Evolutionary conservation across 2,329 filamentous ascomycete species (phyloP).

Genomic region (Pestalotiopsis sp.): DNA sequence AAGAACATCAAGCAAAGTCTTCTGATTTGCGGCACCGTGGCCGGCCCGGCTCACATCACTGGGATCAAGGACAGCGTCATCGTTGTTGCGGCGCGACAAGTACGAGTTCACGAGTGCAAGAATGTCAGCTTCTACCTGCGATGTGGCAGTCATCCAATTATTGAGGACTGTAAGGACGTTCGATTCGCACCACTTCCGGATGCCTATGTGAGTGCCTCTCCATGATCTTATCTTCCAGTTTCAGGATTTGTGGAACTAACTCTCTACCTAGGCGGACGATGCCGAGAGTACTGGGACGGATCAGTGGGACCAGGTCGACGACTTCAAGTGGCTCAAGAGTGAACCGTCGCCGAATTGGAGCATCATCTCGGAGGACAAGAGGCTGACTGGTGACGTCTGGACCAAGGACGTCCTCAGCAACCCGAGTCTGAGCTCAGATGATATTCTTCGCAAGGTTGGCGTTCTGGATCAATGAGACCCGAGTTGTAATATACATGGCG

Average conservation of each 20-base stretch:
- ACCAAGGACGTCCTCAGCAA: constrained; percentile 64
- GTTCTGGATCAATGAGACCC: constrained; percentile 24
- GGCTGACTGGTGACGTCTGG: constrained; percentile 67
- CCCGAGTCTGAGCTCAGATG: constrained; percentile 60
- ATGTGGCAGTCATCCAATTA: constrained; percentile 83
- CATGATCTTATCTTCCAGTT: not conserved
- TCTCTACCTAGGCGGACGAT: constrained; percentile 17
- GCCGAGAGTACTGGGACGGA: constrained; percentile 48
- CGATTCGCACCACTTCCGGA: constrained; percentile 76
- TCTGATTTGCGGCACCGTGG: constrained; percentile 75
- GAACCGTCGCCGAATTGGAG: constrained; percentile 89
- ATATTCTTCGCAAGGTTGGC: constrained; percentile 60
- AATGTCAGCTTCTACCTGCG: constrained; percentile 83
- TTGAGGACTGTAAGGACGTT: constrained; percentile 81
- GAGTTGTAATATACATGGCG: not conserved
- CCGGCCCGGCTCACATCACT: constrained; percentile 83
- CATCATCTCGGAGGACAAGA: constrained; percentile 60
- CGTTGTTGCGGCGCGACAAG: constrained; percentile 80
- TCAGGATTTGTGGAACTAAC: not conserved
- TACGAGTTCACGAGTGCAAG: constrained; percentile 85
- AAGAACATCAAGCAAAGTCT: constrained; percentile 71
- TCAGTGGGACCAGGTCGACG: constrained; percentile 87
- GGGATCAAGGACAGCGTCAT: constrained; percentile 70
- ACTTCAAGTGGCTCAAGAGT: constrained; percentile 95
- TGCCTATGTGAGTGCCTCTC: constrained; percentile 59